Base-by-base conservation (phyloP, 768 basidiomycete species). In the Neoboletus magnificus region DNA sequence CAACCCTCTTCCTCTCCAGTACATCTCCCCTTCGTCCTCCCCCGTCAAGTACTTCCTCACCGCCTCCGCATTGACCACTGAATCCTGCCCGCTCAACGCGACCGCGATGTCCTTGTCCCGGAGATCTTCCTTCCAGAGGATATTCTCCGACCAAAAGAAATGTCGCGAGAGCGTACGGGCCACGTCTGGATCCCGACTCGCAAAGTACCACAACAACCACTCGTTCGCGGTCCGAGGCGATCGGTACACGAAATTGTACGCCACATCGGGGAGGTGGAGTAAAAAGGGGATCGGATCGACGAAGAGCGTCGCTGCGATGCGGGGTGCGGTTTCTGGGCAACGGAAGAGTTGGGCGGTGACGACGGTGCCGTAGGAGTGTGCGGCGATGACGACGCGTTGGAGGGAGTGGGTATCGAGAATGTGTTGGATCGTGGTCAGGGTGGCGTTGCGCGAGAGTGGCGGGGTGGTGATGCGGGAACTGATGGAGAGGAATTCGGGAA, bases 191-290 rank as follows among this genome's bases (percentile, higher is more conserved):
- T 88, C 86, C 12, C 80, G 78, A 52, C 79, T 81, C 22, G 84
- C 77, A 60, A 87, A 86, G 62, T 83, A 88, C 82, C 84, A 86
- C 48, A 87, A 60, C 68, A 84, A 75, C 83, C 83, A 85, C 59
- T 87, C 82, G 62, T 80, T 80, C 51, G 80, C 79, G 52, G 63
- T 48, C n/a, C 61, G 58, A n/a, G 86, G 75, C 8, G 58, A 43
- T 22, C 86, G 80, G 69, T 87, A 86, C 37, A 88, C 73, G 55
- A 88, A 87, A 65, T 86, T 86, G 65, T 77, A 79, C 20, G 84
- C 83, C 42, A 86, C 79, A n/a, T 77, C 62, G 3, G 86, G 82
- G 40, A 81, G 76, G 68, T 86, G 83, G 8, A 87, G 74, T 3
- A 87, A 70, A 57, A 88, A 76, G 0, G 85, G 83, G 36, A 87